Percentiles rank a stretch among this genome's conserved stretches.
Evolutionary conservation across 257 asterid genomes (phyloP).

Genomic region (Solanum etuberosum): DNA sequence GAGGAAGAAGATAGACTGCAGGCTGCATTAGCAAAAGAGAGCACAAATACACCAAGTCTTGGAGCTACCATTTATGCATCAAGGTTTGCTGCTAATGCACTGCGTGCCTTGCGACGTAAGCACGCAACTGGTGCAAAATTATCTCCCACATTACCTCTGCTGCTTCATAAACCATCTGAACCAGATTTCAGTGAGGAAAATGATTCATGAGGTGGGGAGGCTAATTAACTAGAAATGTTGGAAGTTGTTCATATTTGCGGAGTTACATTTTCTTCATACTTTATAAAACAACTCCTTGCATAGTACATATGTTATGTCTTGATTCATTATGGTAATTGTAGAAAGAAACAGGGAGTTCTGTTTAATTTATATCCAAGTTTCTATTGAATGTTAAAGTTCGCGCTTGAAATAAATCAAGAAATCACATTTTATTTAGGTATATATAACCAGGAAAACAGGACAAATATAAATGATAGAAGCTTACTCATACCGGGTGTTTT

Average conservation of each 20-base stretch:
- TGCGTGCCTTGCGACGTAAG: neutral
- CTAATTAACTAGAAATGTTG: neutral
- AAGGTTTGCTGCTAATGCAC: conserved; percentile 40
- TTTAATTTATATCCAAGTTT: neutral
- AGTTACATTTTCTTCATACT: neutral
- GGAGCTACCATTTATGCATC: conserved; percentile 45
- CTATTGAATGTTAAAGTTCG: neutral
- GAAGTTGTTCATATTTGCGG: neutral
- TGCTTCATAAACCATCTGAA: conserved; percentile 60
- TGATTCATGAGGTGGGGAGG: neutral
- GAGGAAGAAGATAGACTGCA: conserved; percentile 37
- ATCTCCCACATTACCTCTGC: conserved; percentile 28
- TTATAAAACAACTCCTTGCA: neutral
- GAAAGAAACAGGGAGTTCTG: neutral
- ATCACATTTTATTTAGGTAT: too few species aligned
- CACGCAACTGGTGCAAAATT: neutral
- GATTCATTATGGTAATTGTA: neutral
- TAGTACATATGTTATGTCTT: neutral
- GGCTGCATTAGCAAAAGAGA: conserved; percentile 14
- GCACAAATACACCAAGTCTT: conserved; percentile 19
- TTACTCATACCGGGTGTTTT: too few species aligned
- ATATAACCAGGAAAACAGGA: too few species aligned
- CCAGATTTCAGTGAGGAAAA: conserved; percentile 32
- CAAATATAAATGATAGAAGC: too few species aligned
- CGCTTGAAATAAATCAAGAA: too few species aligned